These are phyloP conservation scores for Chloris gayana DNA, from an alignment of 176 grass and related monocot species.

Conservation along the genomic window DNA sequence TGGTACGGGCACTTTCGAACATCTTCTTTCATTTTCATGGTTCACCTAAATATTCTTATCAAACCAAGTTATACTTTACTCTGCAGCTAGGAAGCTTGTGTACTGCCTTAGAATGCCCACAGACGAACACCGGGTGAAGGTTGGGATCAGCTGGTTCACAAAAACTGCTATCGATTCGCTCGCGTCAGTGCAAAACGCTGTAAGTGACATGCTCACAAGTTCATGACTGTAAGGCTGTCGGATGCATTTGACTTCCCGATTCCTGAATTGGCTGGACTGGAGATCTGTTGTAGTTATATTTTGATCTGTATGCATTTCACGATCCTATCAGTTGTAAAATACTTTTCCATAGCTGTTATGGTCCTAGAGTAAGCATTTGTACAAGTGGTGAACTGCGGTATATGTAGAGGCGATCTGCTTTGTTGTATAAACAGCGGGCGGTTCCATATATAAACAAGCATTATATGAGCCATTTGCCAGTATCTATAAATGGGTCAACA, in stretches of 20 bases:
- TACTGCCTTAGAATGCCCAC: slow-evolving; percentile 95
- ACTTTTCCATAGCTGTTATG: not conserved
- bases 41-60: not conserved
- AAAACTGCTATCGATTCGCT: slow-evolving; percentile 74
- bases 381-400: not conserved
- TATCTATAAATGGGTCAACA: not conserved
- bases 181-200: slow-evolving; percentile 67
- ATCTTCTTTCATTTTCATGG: not conserved
- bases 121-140: slow-evolving; percentile 84
- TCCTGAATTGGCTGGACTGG: slow-evolving; percentile 4
- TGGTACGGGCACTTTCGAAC: slow-evolving; percentile 42
- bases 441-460: not conserved
- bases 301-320: not conserved
- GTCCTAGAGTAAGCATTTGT: slow-evolving; percentile 6
- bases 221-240: slow-evolving; percentile 27
- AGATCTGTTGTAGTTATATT: not conserved
- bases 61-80: not conserved
- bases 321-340: not conserved
- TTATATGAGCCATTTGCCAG: not conserved
- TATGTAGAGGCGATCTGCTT: not conserved
- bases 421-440: not conserved
- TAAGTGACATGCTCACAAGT: slow-evolving; percentile 59
- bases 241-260: not conserved
- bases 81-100: slow-evolving; percentile 85
- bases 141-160: slow-evolving; percentile 88